Evolutionary conservation across 495 filamentous ascomycete species (phyloP).

Genomic region (Xylaria acuta): DNA sequence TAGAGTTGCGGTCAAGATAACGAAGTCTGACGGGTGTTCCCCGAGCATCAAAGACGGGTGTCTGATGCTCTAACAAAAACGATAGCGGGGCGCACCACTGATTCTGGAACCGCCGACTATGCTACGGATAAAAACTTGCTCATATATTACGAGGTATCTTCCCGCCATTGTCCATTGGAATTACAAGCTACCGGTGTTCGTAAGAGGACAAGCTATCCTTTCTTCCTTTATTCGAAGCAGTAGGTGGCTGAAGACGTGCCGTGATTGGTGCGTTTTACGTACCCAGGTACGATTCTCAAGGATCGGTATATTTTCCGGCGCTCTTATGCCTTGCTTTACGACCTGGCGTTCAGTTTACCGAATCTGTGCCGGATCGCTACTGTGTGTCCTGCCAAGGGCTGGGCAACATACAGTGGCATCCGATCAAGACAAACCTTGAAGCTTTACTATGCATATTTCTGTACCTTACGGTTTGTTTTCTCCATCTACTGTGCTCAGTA

Average conservation of each 20-base stretch:
- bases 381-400: conserved; percentile 13
- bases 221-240: neutral
- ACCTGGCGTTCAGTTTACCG: neutral
- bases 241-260: neutral
- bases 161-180: neutral
- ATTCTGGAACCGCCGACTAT: conserved; percentile 7
- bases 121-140: conserved; percentile 22
- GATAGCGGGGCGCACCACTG: conserved; percentile 16
- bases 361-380: neutral
- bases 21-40: neutral
- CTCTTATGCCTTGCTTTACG: neutral
- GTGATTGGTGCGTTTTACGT: conserved; percentile 15
- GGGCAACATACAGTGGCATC: conserved; percentile 1
- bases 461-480: neutral
- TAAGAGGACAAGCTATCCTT: neutral
- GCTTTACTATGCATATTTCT: conserved; percentile 1
- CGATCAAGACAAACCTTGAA: neutral
- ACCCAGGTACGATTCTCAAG: neutral
- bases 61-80: conserved; percentile 14
- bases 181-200: neutral
- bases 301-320: neutral
- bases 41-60: neutral
- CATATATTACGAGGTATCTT: conserved; percentile 6
- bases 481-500: neutral
- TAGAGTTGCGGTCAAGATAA: neutral